These are phyloP conservation scores for Macrophomina tecta DNA, from an alignment of 2,329 filamentous ascomycete genomes.

Conservation along the genomic window DNA sequence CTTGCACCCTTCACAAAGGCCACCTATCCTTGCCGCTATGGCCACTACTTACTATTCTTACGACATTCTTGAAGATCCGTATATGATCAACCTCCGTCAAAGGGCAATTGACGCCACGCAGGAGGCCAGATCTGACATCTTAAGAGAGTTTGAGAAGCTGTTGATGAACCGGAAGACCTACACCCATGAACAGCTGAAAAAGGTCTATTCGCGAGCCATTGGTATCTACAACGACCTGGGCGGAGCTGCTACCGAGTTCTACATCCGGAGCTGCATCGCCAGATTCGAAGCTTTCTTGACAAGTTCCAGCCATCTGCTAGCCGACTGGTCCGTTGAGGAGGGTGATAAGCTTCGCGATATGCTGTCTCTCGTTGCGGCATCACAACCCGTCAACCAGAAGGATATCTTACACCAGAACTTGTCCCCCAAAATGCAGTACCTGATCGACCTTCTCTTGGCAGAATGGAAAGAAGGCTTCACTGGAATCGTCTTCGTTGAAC, in stretches of 20 bases:
- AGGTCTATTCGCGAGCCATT: slow-evolving; percentile 40
- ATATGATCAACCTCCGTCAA: slow-evolving; percentile 41
- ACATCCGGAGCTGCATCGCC: slow-evolving; percentile 44
- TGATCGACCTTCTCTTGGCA: slow-evolving; percentile 45
- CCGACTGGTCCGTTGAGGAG: slow-evolving; percentile 39
- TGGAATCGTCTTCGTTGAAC: slow-evolving; percentile 40
- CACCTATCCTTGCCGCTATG: slow-evolving; percentile 34
- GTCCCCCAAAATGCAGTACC: slow-evolving; percentile 43
- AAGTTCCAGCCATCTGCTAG: slow-evolving; percentile 3
- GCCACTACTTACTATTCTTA: slow-evolving; percentile 34
- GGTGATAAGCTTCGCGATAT: slow-evolving; percentile 40
- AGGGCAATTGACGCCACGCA: slow-evolving; percentile 36
- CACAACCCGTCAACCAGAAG: neutral
- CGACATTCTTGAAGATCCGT: slow-evolving; percentile 49
- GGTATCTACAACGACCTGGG: slow-evolving; percentile 48
- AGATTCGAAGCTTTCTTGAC: slow-evolving; percentile 7
- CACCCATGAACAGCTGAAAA: slow-evolving; percentile 46
- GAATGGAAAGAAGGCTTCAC: slow-evolving; percentile 44
- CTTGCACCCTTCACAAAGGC: slow-evolving; percentile 2
- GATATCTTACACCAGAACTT: slow-evolving; percentile 26
- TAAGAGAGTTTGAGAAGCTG: slow-evolving; percentile 14
- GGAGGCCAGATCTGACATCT: slow-evolving; percentile 29
- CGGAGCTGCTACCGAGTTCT: slow-evolving; percentile 45
- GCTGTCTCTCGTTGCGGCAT: slow-evolving; percentile 4
- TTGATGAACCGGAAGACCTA: slow-evolving; percentile 43